Percentiles rank a stretch among this genome's conserved stretches.
phyloP scores from a whole-genome alignment of 495 filamentous ascomycete species.

The Immersiella caudata region DNA sequence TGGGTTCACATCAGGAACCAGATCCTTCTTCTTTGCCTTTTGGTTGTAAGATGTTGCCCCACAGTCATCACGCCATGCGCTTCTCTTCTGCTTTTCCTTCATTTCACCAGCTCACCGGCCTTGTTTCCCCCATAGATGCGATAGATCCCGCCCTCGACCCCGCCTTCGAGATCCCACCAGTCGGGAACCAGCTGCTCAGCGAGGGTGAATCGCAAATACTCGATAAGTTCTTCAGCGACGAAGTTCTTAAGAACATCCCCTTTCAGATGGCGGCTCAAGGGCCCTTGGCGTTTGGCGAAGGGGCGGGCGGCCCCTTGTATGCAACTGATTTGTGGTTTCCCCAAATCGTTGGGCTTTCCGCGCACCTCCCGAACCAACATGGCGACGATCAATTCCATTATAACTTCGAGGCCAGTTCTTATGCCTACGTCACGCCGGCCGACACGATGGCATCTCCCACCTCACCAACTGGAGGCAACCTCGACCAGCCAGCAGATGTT shows the following conservation, averaged over 20 bases:
- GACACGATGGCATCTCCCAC: not conserved
- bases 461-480: not conserved
- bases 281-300: no score
- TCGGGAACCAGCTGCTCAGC: no score
- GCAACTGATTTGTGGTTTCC: no score
- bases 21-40: not conserved
- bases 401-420: not conserved
- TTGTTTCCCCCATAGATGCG: not conserved
- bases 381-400: not conserved
- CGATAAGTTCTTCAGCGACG: no score
- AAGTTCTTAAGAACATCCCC: no score
- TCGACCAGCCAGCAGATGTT: not conserved
- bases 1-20: not conserved
- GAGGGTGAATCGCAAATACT: no score
- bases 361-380: no score
- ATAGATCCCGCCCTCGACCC: not conserved
- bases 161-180: no score
- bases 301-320: no score
- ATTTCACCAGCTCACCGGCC: not conserved
- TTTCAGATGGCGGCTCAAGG: no score
- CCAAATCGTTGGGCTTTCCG: no score
- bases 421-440: not conserved
- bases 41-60: slow-evolving; percentile 6
- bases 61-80: not conserved
- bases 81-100: not conserved